Percentiles rank a stretch among this genome's conserved stretches.
Evolutionary conservation across 495 filamentous ascomycete species (phyloP).

Genomic region (Neurospora sp.): DNA sequence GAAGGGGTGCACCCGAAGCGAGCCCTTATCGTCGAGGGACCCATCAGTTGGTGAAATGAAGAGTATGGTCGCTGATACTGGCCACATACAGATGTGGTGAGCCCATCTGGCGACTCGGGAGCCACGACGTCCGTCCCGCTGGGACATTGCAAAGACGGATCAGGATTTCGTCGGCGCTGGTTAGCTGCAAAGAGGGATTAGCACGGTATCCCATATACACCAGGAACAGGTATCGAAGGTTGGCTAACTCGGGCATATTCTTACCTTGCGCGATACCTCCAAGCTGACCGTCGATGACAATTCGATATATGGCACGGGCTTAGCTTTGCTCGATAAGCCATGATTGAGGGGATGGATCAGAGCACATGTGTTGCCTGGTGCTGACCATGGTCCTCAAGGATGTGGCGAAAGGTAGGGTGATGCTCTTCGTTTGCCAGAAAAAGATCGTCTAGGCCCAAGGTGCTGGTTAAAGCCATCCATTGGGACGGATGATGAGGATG

Average conservation of each 20-base stretch:
- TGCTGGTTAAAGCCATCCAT: not conserved
- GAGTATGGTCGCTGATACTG: not conserved
- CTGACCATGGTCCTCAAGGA: not conserved
- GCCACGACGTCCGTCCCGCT: not conserved
- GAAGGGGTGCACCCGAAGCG: not conserved
- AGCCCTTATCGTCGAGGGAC: not conserved
- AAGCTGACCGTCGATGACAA: not conserved
- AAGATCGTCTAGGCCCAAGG: not conserved
- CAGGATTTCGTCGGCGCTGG: not conserved
- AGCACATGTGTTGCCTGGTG: not conserved
- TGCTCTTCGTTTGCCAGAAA: not conserved
- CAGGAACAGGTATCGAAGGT: not conserved
- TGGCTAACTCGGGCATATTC: not conserved
- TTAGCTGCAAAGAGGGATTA: not conserved
- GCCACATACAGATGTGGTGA: not conserved
- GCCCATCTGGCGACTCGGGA: not conserved
- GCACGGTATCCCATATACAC: not conserved
- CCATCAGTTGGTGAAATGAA: not conserved
- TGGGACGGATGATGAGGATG: not conserved
- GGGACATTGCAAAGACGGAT: not conserved
- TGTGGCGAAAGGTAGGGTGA: too few relatives aligned
- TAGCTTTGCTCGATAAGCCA: not conserved
- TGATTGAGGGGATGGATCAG: not conserved
- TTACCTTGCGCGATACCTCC: not conserved
- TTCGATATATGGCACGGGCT: not conserved